Percentiles rank a stretch among this genome's conserved stretches.
phyloP scores from a whole-genome alignment of 768 basidiomycete species.

The Clitopilus passeckerianus region DNA sequence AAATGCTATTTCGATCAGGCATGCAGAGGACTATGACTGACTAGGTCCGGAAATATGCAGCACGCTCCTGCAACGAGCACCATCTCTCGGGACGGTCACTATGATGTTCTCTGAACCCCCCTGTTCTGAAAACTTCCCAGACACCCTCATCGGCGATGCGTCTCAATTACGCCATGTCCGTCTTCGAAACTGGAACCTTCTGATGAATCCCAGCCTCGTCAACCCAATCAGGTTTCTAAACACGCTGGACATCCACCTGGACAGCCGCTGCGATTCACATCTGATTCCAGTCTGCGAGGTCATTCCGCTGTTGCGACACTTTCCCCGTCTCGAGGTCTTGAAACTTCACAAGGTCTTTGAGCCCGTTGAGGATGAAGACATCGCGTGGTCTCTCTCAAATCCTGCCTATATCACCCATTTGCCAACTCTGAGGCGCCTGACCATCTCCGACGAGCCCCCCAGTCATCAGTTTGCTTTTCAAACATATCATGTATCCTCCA shows the following conservation, averaged over 20 bases:
- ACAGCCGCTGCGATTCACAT: background rate
- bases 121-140: background rate
- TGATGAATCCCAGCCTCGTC: background rate
- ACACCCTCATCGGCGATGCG: background rate
- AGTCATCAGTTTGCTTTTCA: background rate
- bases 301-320: background rate
- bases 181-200: background rate
- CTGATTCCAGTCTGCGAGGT: background rate
- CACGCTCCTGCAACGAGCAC: background rate
- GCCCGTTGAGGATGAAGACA: background rate
- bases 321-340: background rate
- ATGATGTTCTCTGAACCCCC: background rate
- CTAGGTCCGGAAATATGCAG: background rate
- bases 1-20: background rate
- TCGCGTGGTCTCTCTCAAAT: background rate
- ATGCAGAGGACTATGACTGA: background rate
- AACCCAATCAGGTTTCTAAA: background rate
- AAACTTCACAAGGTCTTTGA: background rate
- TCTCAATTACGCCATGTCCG: background rate
- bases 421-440: background rate
- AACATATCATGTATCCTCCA: background rate
- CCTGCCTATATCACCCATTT: background rate
- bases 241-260: background rate
- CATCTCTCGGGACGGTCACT: background rate
- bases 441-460: too few species aligned